Base-by-base conservation (phyloP, 345 rosid species). In the Rhizophora apiculata region DNA sequence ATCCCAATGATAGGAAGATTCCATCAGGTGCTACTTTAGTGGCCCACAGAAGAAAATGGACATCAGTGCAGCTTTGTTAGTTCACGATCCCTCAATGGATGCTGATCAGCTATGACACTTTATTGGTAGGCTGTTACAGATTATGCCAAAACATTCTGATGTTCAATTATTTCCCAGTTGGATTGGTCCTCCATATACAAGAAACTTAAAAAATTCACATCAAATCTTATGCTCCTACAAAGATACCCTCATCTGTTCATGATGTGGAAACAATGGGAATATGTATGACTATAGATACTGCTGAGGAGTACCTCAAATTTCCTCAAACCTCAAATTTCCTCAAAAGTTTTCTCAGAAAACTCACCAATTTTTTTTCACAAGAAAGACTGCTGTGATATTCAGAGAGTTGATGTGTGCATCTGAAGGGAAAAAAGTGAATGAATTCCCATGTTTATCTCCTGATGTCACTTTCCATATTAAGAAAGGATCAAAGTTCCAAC, bases 401-500 rank as follows among this genome's bases (percentile, higher is more conserved):
- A 69, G 72, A 60, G 88, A 82, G 48, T 71, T 87, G 0, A 74
- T 77, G 66, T 69, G 82, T 11, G 43, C 82, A 46, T 73, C 80
- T 20, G 83, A 86, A 72, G 84, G 84, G 36, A 83, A 82, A 62
- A 27, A 75, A 29, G 76, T 82, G 69, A 71, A 74, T 69, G 85
- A 74, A 31, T 71, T 85, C 75, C 79, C 85, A 68, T 70, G 81
- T 68, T 71, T 78, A 58, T 76, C 89, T 76, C 86, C 87, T 31
- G 78, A 62, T 69, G 62, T 48, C 63, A 79, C 70, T 76, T 81
- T 77, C 63, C 67, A 43, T 31, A 73, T 65, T 64, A 79, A 77
- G 69, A 88, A 83, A 62, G 89, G 86, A 68, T 76, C 69, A 61
- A 82, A 77, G 75, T 80, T 91, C 64, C 86, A 78, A 59, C 78